Evolutionary conservation across 345 rosid genomes (phyloP).

Genomic region (Angophora floribunda): DNA sequence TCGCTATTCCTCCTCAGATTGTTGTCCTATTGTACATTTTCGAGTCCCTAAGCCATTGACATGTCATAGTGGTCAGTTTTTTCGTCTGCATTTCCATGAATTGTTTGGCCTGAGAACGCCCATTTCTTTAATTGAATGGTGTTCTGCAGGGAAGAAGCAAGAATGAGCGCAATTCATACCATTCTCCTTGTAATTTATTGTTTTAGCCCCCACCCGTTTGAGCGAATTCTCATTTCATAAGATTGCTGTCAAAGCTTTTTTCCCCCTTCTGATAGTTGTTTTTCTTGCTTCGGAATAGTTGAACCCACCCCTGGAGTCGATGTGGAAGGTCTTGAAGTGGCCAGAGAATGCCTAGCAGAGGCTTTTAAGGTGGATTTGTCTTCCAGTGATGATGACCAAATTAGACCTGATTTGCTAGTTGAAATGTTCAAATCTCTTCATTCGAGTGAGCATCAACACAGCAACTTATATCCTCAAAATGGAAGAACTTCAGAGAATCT

Average conservation of each 20-base stretch:
- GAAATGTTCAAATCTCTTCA: conserved; percentile 43
- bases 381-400: conserved; percentile 5
- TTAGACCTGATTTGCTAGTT: conserved; percentile 39
- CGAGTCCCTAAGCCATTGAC: not conserved
- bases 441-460: not conserved
- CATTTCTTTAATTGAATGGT: not conserved
- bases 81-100: not conserved
- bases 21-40: not conserved
- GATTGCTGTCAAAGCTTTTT: not conserved
- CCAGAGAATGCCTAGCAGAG: conserved; percentile 56
- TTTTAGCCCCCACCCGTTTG: not conserved
- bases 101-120: not conserved
- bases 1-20: not conserved
- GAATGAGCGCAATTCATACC: not conserved
- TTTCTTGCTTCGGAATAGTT: conserved; percentile 18
- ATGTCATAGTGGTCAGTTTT: not conserved
- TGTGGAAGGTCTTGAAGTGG: conserved; percentile 76
- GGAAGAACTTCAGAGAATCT: conserved; percentile 3
- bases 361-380: conserved; percentile 37
- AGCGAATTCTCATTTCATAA: not conserved
- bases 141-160: not conserved
- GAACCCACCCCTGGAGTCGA: conserved; percentile 67
- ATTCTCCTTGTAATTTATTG: not conserved
- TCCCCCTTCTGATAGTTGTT: not conserved
- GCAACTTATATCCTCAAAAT: not conserved